Percentiles rank a stretch among this genome's conserved stretches.
Evolutionary conservation across 495 filamentous ascomycete genomes (phyloP).

Genomic region (Pseudevernia furfuracea): DNA sequence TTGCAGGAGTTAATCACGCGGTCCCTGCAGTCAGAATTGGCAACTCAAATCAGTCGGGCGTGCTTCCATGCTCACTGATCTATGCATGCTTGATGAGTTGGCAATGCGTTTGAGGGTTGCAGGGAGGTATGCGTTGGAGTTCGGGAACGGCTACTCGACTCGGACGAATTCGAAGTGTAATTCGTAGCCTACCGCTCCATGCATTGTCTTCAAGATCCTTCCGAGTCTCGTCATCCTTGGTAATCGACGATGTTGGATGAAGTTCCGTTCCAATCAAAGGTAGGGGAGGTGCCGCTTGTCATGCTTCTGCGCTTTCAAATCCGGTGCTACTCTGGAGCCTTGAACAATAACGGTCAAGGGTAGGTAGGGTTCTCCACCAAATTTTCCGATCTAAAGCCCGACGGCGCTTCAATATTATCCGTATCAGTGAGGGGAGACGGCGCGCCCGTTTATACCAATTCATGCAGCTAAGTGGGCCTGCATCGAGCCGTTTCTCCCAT

Average conservation of each 20-base stretch:
- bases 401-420: slow-evolving; percentile 15
- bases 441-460: slow-evolving; percentile 10
- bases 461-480: slow-evolving; percentile 17
- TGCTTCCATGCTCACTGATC: slow-evolving; percentile 36
- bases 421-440: slow-evolving; percentile 13
- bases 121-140: slow-evolving; percentile 42
- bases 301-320: not conserved
- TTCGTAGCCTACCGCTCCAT: slow-evolving; percentile 10
- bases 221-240: slow-evolving; percentile 1
- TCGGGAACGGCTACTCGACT: slow-evolving; percentile 31
- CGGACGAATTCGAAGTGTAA: slow-evolving; percentile 19
- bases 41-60: slow-evolving; percentile 27
- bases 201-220: slow-evolving; percentile 1
- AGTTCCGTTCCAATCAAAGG: slow-evolving; percentile 13
- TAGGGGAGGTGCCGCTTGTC: slow-evolving; percentile 2
- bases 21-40: slow-evolving; percentile 21
- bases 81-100: slow-evolving; percentile 82
- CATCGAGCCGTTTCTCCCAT: slow-evolving; percentile 14
- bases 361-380: not conserved
- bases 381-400: slow-evolving; percentile 10
- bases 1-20: slow-evolving; percentile 8
- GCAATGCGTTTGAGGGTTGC: slow-evolving; percentile 69
- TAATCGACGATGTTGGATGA: not conserved
- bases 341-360: not conserved
- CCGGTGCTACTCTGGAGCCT: slow-evolving; percentile 1